These are phyloP conservation scores for Groenewaldozyma auringiensis DNA, from an alignment of 1,139 yeast species.

Conservation along the genomic window DNA sequence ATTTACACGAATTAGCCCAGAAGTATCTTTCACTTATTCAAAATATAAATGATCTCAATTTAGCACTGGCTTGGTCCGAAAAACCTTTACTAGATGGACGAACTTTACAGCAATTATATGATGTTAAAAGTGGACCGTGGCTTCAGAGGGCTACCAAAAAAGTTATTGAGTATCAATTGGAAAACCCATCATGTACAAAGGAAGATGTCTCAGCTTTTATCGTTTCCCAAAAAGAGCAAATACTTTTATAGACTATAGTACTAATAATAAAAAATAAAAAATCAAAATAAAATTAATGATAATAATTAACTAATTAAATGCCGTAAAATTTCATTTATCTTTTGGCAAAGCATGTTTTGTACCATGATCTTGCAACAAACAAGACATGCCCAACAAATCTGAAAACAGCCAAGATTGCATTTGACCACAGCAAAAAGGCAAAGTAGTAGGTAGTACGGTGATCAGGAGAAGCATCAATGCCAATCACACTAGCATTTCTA, in stretches of 20 bases:
- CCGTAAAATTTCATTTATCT: conserved; percentile 12
- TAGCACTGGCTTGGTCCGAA: conserved; percentile 28
- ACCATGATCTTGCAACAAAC: conserved; percentile 44
- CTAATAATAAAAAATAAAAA: too few relatives aligned
- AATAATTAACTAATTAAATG: neutral
- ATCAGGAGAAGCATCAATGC: conserved; percentile 31
- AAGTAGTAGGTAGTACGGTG: conserved; percentile 49
- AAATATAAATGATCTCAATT: conserved; percentile 16
- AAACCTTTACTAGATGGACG: conserved; percentile 51
- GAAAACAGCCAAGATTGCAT: conserved; percentile 70
- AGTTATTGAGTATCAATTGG: conserved; percentile 67
- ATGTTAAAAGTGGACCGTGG: conserved; percentile 79
- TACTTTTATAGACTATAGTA: too few relatives aligned
- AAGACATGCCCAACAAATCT: conserved; percentile 60
- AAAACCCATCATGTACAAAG: conserved; percentile 48
- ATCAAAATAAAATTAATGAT: neutral
- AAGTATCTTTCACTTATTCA: conserved; percentile 14
- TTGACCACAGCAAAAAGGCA: conserved; percentile 70
- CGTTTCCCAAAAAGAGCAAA: conserved; percentile 7
- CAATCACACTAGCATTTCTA: conserved; percentile 25
- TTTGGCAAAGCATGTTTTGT: conserved; percentile 23
- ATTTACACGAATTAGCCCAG: conserved; percentile 6
- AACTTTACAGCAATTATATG: conserved; percentile 43
- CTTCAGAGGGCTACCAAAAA: conserved; percentile 48
- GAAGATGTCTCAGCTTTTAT: conserved; percentile 40